Evolutionary conservation across 495 filamentous ascomycete genomes (phyloP), one percentile per base, ranked within the genome.

Genomic region (Penicillium arizonense): DNA sequence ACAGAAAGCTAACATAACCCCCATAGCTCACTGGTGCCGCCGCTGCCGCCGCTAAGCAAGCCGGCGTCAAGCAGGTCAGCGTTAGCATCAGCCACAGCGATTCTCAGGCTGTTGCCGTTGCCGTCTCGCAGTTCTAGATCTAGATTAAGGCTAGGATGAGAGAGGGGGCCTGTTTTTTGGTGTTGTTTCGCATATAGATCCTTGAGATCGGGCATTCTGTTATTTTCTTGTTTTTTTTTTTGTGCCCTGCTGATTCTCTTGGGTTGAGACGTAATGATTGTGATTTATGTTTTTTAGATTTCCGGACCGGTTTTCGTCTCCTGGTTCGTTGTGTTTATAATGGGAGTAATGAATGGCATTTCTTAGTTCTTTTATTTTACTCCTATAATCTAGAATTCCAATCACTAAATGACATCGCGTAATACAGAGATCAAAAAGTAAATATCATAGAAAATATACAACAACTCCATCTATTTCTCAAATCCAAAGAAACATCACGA

Each of bases 31-130:
- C 91, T 59, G 95, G 94, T 61, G 83, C 84, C 48, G 94, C 95
- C 14, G 81, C 88, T 52, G 73, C 78, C 45, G 90, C 88, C 36
- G 95, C 94, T 8, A 85, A 87, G 62, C 79, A 87, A 59, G 90
- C 86, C 38, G 91, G 91, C 40, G 82, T 96, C 13, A 96, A 95
- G 76, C 78, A 81, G 24, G 85, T 97, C 52, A 88, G 77, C 53
- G 91, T 99, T 46, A 96, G 90, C 64, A 96, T 99, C 61, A 95
- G 91, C 54, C 95, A 99, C 67, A 93, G 85, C 37, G 92, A 96
- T 58, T 81, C 78, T 30, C 93, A 97, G 69, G 90, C 93, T 44
- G 89, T 96, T 55, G 94, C 94, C 30, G 87, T 99, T 64, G 94
- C 95, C 3, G 85, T 94, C 41, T 84, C 89, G n/a, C 81, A 80